phyloP scores from a whole-genome alignment of 768 basidiomycete genomes.

The Boletus bicolor region DNA sequence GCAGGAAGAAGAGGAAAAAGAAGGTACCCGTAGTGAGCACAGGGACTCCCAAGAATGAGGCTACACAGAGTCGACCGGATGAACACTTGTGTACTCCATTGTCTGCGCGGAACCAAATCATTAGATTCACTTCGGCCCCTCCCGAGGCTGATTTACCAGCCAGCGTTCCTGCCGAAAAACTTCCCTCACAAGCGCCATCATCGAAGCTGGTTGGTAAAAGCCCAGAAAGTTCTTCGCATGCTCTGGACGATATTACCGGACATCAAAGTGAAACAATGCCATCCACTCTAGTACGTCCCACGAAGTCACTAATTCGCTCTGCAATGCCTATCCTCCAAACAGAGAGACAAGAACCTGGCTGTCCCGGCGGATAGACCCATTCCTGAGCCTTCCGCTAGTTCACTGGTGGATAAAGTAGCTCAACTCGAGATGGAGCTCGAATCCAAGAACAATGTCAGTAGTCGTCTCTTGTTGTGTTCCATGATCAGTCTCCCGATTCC shows the following conservation, averaged over 20 bases:
- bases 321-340: slow-evolving; percentile 8
- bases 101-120: slow-evolving; percentile 25
- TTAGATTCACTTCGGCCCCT: slow-evolving; percentile 23
- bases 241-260: background rate
- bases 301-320: background rate
- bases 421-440: slow-evolving; percentile 45
- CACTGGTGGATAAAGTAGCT: slow-evolving; percentile 29
- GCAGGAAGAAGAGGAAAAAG: slow-evolving; percentile 29
- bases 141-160: slow-evolving; percentile 10
- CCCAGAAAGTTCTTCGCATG: background rate
- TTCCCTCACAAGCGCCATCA: background rate
- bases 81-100: slow-evolving; percentile 18
- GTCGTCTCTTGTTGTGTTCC: background rate
- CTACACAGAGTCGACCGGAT: slow-evolving; percentile 1
- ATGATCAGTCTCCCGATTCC: background rate
- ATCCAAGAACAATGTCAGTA: slow-evolving; percentile 38
- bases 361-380: background rate
- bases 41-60: slow-evolving; percentile 11
- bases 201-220: background rate
- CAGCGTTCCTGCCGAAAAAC: background rate
- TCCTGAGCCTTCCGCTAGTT: background rate
- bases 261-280: slow-evolving; percentile 6
- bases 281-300: slow-evolving; percentile 14
- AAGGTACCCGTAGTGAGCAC: slow-evolving; percentile 24
- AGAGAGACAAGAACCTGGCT: slow-evolving; percentile 4